Conservation (phyloP, 208 protist genomes). For the Vickermania ingenoplastis region DNA sequence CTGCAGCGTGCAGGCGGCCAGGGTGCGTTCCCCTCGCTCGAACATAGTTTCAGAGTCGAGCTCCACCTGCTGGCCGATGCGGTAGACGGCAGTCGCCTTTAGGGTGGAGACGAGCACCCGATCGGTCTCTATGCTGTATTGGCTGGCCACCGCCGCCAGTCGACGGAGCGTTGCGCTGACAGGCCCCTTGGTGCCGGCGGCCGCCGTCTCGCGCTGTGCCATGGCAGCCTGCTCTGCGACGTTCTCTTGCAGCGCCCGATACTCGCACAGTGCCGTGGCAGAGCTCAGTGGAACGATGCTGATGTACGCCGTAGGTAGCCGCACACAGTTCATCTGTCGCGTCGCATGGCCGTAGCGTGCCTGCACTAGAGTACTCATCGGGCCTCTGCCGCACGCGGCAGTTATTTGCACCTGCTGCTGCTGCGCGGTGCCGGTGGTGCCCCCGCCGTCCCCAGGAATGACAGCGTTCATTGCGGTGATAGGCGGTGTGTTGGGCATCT, state of each 20-base stretch:
- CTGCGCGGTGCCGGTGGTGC: constrained; percentile 12
- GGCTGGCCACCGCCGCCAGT: constrained; percentile 3
- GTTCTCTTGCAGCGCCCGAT: constrained; percentile 26
- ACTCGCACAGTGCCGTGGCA: constrained; percentile 5
- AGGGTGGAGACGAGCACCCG: constrained; percentile 53
- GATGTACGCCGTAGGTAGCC: constrained; percentile 33
- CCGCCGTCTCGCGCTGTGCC: background rate
- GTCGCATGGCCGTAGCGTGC: constrained; percentile 74
- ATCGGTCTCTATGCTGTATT: constrained; percentile 11
- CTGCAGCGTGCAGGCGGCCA: constrained; percentile 55
- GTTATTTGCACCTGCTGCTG: constrained; percentile 57
- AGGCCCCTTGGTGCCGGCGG: background rate
- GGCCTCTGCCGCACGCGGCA: constrained; percentile 50
- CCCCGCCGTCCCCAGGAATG: constrained; percentile 11
- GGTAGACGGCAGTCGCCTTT: constrained; percentile 49
- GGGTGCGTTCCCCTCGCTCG: constrained; percentile 54
- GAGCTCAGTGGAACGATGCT: constrained; percentile 39
- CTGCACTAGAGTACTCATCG: constrained; percentile 46
- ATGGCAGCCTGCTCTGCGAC: constrained; percentile 27
- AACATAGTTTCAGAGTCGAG: constrained; percentile 44
- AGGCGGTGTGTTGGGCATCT: constrained; percentile 57
- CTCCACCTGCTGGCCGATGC: constrained; percentile 39
- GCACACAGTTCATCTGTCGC: constrained; percentile 28
- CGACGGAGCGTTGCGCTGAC: constrained; percentile 10
- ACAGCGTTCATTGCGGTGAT: constrained; percentile 35